phyloP scores from a whole-genome alignment of 352 stramenopile species.

The Elongisporangium prolatum region DNA sequence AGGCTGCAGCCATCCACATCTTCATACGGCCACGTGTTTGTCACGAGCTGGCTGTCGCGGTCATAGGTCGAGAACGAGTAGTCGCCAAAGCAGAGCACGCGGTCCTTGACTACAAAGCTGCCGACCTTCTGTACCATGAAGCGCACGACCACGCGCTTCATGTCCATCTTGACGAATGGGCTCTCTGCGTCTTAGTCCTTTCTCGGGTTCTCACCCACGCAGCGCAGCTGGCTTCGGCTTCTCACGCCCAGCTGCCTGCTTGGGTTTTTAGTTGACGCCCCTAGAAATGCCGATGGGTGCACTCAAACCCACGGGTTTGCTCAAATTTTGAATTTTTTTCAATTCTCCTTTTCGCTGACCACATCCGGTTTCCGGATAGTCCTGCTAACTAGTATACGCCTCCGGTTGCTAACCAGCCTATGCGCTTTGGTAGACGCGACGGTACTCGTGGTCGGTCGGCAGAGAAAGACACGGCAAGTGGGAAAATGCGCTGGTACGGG shows the following conservation, averaged over 20 bases:
- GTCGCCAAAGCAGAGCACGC: slow-evolving; percentile 75
- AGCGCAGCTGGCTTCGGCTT: neutral
- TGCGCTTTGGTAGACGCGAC: neutral
- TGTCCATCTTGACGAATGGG: slow-evolving; percentile 28
- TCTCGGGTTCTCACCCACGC: neutral
- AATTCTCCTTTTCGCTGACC: neutral
- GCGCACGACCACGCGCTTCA: slow-evolving; percentile 54
- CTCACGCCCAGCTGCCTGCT: neutral
- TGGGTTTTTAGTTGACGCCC: neutral
- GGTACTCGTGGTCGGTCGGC: neutral
- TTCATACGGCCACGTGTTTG: slow-evolving; percentile 79
- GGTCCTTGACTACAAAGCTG: slow-evolving; percentile 82
- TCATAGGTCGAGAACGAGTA: slow-evolving; percentile 72
- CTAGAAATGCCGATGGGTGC: neutral
- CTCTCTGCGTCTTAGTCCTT: neutral
- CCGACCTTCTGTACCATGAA: slow-evolving; percentile 86
- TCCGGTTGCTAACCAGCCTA: neutral
- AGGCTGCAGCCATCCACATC: slow-evolving; percentile 59
- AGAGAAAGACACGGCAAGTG: neutral
- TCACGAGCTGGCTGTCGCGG: slow-evolving; percentile 60
- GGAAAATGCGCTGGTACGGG: slow-evolving; percentile 68
- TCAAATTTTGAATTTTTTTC: neutral
- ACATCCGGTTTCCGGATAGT: neutral
- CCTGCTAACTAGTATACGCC: neutral
- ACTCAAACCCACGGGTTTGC: slow-evolving; percentile 9